Evolutionary conservation across 805 yeast species (phyloP), one percentile per base, ranked within the genome.

Genomic region (Candida orba): DNA sequence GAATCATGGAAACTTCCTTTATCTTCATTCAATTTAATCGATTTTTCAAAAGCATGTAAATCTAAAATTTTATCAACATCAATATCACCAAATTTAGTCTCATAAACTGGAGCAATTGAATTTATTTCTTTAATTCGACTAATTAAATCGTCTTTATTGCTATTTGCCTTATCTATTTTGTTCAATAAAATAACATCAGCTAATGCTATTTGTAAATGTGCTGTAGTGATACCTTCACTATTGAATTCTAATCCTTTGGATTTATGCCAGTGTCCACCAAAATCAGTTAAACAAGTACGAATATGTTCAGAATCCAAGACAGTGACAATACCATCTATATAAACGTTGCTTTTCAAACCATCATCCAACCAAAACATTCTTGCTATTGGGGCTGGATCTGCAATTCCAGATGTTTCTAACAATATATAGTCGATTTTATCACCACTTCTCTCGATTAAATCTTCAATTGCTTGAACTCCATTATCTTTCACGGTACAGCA

Each of bases 291-390:
- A 49, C 85, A 81, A 42, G 66, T 66, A 15, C 72, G 54, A 22
- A 91, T 80, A 56, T 88, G 81, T 39, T 73, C 78, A 2, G 81
- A 60, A 59, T 91, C 98, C 35, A 93, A 68, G 3, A 91, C 97
- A 0, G 96, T 84, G 13, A 93, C 75, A 6, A 91, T 87, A 0
- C 96, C 96, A 62, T 91, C 98, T 29, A 93, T 81, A 59, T 86
- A 85, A 2, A 93, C 88, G 52, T 80, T 81, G 4, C 95, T 81
- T 14, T 81, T 73, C 45, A 93, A 68, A 0, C 90, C 97, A 22
- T 86, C 91, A 60, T 93, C 99, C 27, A 90, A 72, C 99, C 99
- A 93, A 64, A 93, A 93, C 96, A 91, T 91, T 50, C 81, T 78
- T 5, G 97, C 96, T 24, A 93, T 88, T 0, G 98, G 98, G 0